These are phyloP conservation scores for Capronia epimyces DNA, from an alignment of 2,329 filamentous ascomycete genomes.

Conservation along the genomic window DNA sequence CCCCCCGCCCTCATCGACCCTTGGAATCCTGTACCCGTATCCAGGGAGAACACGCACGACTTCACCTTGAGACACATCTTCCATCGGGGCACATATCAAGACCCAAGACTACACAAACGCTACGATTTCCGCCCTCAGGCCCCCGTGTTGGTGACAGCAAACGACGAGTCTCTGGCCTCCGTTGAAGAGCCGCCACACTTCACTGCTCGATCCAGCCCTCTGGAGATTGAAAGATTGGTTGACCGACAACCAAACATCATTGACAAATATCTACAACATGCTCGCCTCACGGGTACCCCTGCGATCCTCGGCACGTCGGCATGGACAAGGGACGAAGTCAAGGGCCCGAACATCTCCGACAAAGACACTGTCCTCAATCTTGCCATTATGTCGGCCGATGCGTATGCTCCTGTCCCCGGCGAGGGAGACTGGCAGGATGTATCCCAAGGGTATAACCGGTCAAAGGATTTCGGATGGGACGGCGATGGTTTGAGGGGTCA, in stretches of 20 bases:
- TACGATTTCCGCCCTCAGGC: slow-evolving; percentile 48
- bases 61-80: slow-evolving; percentile 76
- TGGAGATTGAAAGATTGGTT: slow-evolving; percentile 71
- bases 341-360: slow-evolving; percentile 76
- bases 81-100: slow-evolving; percentile 77
- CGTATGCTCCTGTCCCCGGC: slow-evolving; percentile 70
- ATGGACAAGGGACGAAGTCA: slow-evolving; percentile 76
- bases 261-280: slow-evolving; percentile 69
- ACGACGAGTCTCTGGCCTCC: slow-evolving; percentile 46
- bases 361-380: slow-evolving; percentile 77
- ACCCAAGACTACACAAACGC: slow-evolving; percentile 71
- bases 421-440: slow-evolving; percentile 79
- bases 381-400: slow-evolving; percentile 82
- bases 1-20: slow-evolving; percentile 23
- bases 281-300: slow-evolving; percentile 62
- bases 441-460: slow-evolving; percentile 73
- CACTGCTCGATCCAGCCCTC: slow-evolving; percentile 57
- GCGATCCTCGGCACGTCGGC: slow-evolving; percentile 64
- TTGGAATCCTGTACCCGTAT: slow-evolving; percentile 22
- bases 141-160: slow-evolving; percentile 52
- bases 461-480: slow-evolving; percentile 88
- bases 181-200: slow-evolving; percentile 50
- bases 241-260: slow-evolving; percentile 73
- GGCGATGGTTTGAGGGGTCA: slow-evolving; percentile 83
- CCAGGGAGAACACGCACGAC: slow-evolving; percentile 21